Percentiles rank a stretch among this genome's conserved stretches.
Evolutionary conservation across 164 flowering plant genomes (phyloP).

Genomic region (Sextonia rubra): DNA sequence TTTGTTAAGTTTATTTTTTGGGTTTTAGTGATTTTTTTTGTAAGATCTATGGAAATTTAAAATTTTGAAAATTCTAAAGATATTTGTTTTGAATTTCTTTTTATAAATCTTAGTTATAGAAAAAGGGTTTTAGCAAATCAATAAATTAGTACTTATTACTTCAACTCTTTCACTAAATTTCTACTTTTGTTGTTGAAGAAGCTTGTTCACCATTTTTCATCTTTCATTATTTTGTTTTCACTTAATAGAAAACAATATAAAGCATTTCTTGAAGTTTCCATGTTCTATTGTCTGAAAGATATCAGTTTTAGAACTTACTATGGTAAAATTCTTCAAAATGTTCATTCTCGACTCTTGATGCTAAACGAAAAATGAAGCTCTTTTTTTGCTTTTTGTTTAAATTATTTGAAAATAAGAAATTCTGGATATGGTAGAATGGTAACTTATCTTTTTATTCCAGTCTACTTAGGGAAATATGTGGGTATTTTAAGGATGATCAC

Average conservation of each 20-base stretch:
- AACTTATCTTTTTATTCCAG: too few species aligned
- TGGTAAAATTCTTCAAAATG: too few species aligned
- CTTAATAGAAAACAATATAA: not conserved
- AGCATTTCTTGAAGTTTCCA: too few species aligned
- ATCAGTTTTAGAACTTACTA: too few species aligned
- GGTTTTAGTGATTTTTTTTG: too few species aligned
- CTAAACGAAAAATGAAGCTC: not conserved
- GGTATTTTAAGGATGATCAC: not conserved
- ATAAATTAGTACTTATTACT: not conserved
- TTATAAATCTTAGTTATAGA: not conserved
- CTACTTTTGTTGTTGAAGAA: too few species aligned
- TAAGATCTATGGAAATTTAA: too few species aligned
- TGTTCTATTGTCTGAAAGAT: too few species aligned
- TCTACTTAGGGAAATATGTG: not conserved
- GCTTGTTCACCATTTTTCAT: too few species aligned
- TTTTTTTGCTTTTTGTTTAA: not conserved
- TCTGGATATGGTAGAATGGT: not conserved
- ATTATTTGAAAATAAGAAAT: not conserved
- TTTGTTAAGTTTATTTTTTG: too few species aligned
- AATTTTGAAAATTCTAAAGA: too few species aligned
- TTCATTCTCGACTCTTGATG: not conserved
- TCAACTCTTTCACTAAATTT: not conserved
- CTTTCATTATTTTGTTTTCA: not conserved
- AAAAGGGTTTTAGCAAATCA: not conserved
- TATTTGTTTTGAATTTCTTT: slow-evolving; percentile 2